phyloP scores from a whole-genome alignment of 352 stramenopile genomes.

The Pilasporangium apinafurcum region DNA sequence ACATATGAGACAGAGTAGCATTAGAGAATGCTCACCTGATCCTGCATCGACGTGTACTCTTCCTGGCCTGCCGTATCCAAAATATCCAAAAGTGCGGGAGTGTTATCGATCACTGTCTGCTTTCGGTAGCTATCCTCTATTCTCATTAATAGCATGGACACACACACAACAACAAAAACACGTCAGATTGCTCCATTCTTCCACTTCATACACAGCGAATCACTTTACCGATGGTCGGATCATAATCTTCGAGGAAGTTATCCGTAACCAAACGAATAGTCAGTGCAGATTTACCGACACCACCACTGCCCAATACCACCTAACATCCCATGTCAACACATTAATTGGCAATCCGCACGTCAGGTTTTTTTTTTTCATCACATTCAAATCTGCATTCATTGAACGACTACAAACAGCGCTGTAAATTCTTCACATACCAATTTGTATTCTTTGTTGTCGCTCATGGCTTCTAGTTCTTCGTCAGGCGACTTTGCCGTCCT shows the following conservation, averaged over 20 bases:
- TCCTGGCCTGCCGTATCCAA: constrained; percentile 91
- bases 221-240: constrained; percentile 83
- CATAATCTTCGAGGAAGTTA: constrained; percentile 92
- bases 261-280: constrained; percentile 90
- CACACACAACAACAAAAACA: not conserved
- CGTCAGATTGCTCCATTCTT: too few relatives aligned
- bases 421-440: constrained; percentile 29
- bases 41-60: constrained; percentile 90
- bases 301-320: constrained; percentile 86
- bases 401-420: not conserved
- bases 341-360: not conserved
- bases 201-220: not conserved
- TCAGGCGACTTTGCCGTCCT: not conserved
- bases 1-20: constrained; percentile 7
- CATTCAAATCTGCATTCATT: not conserved
- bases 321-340: constrained; percentile 5
- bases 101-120: constrained; percentile 82
- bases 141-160: not conserved
- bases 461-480: constrained; percentile 16
- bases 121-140: constrained; percentile 91
- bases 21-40: too few relatives aligned
- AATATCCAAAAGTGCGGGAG: constrained; percentile 82
- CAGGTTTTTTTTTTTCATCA: not conserved
- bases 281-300: constrained; percentile 90
- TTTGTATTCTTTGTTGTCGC: constrained; percentile 82